phyloP scores from a whole-genome alignment of 2,329 filamentous ascomycete genomes.

The Pseudogymnoascus sp. region DNA sequence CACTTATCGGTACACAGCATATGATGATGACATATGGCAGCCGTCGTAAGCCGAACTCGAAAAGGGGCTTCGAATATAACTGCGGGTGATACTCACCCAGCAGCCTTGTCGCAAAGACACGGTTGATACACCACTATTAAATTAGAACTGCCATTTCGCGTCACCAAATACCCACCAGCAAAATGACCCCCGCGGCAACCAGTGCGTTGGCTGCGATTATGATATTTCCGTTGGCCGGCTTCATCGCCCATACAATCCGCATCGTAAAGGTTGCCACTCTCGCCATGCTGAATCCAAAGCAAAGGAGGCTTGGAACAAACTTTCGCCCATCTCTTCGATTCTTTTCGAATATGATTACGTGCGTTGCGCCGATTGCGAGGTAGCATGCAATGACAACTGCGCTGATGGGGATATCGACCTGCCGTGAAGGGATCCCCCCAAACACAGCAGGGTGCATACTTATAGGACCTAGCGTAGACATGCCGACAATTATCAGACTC shows the following conservation, averaged over 20 bases:
- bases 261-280: conserved; percentile 31
- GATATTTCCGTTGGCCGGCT: conserved; percentile 28
- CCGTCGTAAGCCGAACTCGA: background rate
- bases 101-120: background rate
- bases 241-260: conserved; percentile 55
- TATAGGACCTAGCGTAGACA: background rate
- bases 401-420: background rate
- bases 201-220: conserved; percentile 16
- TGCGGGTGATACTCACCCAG: background rate
- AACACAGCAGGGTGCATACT: background rate
- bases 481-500: background rate
- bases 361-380: conserved; percentile 27
- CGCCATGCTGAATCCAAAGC: conserved; percentile 51
- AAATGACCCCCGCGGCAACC: background rate
- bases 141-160: background rate
- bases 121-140: background rate
- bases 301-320: conserved; percentile 50
- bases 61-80: background rate
- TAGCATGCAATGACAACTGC: background rate
- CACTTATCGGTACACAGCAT: background rate
- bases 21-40: background rate
- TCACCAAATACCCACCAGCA: background rate
- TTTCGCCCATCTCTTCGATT: conserved; percentile 47
- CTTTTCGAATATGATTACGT: conserved; percentile 51
- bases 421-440: background rate